A percentile compares a stretch with the other conserved stretches of the same genome.
phyloP scores from a whole-genome alignment of 208 protist genomes.

The Trypanosoma platydactyli region DNA sequence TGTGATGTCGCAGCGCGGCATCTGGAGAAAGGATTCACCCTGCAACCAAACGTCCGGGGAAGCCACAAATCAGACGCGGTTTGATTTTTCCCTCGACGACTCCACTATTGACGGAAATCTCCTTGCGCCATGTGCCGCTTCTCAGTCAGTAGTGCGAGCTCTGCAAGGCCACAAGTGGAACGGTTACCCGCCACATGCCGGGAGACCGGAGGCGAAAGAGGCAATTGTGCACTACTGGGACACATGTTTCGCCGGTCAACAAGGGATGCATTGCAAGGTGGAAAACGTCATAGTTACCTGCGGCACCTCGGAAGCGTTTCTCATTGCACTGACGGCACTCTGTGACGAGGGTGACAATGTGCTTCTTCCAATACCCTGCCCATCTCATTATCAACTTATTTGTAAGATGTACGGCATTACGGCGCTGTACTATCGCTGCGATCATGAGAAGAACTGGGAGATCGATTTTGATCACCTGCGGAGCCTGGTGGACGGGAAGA shows the following conservation, averaged over 20 bases:
- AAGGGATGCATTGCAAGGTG: conserved; percentile 1
- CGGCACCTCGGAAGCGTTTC: conserved; percentile 87
- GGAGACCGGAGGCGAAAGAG: conserved; percentile 30
- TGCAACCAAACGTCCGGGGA: background rate
- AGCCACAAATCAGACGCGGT: background rate
- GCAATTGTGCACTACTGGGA: conserved; percentile 54
- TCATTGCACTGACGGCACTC: conserved; percentile 77
- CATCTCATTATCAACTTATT: conserved; percentile 92
- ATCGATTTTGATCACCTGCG: conserved; percentile 78
- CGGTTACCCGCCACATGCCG: conserved; percentile 53
- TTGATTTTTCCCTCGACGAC: conserved; percentile 47
- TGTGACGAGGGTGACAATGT: conserved; percentile 90
- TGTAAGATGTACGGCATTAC: conserved; percentile 79
- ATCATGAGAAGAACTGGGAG: conserved; percentile 88
- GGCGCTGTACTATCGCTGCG: conserved; percentile 74
- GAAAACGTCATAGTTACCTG: conserved; percentile 82
- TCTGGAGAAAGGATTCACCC: background rate
- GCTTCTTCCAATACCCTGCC: conserved; percentile 88
- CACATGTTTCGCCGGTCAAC: conserved; percentile 10
- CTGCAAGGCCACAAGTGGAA: conserved; percentile 41
- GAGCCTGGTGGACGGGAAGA: conserved; percentile 79
- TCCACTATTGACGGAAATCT: conserved; percentile 72
- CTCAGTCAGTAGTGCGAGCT: conserved; percentile 35
- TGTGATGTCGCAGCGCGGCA: conserved; percentile 1
- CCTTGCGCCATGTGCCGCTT: conserved; percentile 27